Conservation (phyloP, 2,329 filamentous ascomycete species). For the Aspergillus spinulosporus region DNA sequence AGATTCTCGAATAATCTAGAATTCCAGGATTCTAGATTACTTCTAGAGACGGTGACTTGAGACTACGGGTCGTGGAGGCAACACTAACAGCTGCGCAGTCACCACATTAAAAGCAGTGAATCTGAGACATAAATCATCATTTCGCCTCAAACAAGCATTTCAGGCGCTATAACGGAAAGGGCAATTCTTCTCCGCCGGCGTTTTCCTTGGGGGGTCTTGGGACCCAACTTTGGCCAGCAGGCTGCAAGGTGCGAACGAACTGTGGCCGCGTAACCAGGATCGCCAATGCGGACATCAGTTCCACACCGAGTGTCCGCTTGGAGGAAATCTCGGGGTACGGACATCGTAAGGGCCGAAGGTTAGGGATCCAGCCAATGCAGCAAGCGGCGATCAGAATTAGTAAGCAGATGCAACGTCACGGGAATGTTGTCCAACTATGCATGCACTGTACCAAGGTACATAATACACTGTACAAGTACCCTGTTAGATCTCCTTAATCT, state of each 20-base stretch:
- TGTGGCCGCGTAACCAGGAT: background rate
- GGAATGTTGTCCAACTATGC: background rate
- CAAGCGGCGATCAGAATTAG: background rate
- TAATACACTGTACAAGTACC: too few species aligned
- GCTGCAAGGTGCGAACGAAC: background rate
- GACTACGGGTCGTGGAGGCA: background rate
- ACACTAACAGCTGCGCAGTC: background rate
- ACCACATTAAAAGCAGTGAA: too few species aligned
- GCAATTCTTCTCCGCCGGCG: background rate
- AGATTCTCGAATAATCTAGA: background rate
- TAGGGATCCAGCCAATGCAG: background rate
- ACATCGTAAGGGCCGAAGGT: background rate
- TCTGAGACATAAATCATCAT: background rate
- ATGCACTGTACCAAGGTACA: too few species aligned
- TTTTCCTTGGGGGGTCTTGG: background rate
- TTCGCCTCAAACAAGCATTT: background rate
- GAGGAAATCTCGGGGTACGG: background rate
- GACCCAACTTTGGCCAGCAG: background rate
- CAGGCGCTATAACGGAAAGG: background rate
- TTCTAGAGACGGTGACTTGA: too few species aligned
- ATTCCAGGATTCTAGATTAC: too few species aligned
- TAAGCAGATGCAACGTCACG: background rate
- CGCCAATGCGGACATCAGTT: background rate
- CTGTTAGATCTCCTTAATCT: too few species aligned
- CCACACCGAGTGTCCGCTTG: background rate